Evolutionary conservation across 2,329 filamentous ascomycete genomes (phyloP), one percentile per base, ranked within the genome.

Genomic region (Beauveria sp.): DNA sequence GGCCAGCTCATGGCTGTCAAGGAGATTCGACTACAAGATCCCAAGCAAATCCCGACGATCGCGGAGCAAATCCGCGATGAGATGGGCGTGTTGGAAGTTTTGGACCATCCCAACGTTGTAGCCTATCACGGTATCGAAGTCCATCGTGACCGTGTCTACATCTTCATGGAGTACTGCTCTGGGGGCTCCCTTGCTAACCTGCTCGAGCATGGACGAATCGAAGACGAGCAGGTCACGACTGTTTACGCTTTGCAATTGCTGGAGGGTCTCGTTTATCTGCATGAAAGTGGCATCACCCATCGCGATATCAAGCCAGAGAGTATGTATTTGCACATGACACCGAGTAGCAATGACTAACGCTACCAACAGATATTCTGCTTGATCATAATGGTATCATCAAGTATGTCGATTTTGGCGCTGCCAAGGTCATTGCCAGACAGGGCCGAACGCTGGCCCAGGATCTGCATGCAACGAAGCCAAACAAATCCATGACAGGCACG

Each of bases 81-180:
- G 73, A 97, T 99, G 92, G 89, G 89, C 56, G 93, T 99, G 5
- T 79, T 99, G 54, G 93, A 97, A 74, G 89, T 97, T 1, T 82
- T 99, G 51, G 92, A 99, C 70, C 94, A 99, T 71, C 94, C 94
- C 24, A 99, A 99, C 71, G 91, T 99, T 63, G 96, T 99, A 24
- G 93, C 92, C 10, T 99, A 99, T 75, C 94, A 94, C 70, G 94
- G 94, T 62, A 97, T 99, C 69, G 94, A 99, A 74, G 94, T 97
- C 3, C 94, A 99, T 75, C 86, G 94, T 64, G 94, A 99, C 79
- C 94, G 96, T 71, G 94, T 99, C n/a, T 99, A 97, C 75, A 97
- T 99, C 67, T 99, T 99, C 73, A 99, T 99, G 94, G 94, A 99
- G 74, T 97, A 96, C 75, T 99, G 94, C 74, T 96, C 92, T 5